Conservation (phyloP, 306 rosid species). For the Cucurbita ficifolia region DNA sequence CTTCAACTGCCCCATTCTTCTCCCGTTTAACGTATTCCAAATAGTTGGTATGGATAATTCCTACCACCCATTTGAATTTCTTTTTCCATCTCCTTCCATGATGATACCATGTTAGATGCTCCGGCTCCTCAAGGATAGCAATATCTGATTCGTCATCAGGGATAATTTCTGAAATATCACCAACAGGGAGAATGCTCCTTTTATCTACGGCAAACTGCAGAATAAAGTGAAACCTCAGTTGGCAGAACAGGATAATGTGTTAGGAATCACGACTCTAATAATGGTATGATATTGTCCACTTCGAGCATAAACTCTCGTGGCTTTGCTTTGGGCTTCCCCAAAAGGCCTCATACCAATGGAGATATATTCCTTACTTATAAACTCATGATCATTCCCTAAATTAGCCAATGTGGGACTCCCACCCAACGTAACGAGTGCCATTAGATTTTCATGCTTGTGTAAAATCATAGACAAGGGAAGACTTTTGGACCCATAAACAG, state of each 20-base stretch:
- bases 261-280: no score
- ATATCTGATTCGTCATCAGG: conserved; percentile 72
- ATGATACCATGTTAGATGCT: conserved; percentile 93
- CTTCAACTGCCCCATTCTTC: conserved; percentile 62
- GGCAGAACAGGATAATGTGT: background rate
- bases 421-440: no score
- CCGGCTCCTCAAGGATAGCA: conserved; percentile 97
- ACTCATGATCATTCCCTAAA: no score
- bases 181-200: conserved; percentile 86
- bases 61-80: conserved; percentile 62
- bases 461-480: background rate
- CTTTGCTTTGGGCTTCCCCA: no score
- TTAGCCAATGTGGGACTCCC: no score
- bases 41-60: conserved; percentile 90
- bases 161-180: conserved; percentile 83
- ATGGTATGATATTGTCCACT: no score
- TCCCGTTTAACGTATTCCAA: conserved; percentile 94
- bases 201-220: conserved; percentile 69
- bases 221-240: conserved; percentile 9
- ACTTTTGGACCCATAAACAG: background rate
- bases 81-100: conserved; percentile 96
- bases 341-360: no score
- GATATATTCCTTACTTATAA: no score
- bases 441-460: background rate
- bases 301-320: no score